phyloP scores from a whole-genome alignment of 768 basidiomycete genomes.

The Tulasnella sp. region DNA sequence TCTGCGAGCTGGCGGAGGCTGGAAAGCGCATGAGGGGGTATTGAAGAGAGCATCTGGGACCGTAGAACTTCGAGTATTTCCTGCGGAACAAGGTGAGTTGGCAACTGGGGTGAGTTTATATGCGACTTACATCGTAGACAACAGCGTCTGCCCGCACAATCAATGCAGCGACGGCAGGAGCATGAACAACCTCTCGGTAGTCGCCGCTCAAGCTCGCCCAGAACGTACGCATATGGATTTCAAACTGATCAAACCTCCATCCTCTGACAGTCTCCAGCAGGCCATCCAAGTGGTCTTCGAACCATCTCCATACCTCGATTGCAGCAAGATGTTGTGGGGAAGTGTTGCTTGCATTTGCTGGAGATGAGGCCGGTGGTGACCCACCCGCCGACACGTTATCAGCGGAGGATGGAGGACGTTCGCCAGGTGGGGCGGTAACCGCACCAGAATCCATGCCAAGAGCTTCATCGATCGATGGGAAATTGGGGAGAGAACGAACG shows the following conservation, averaged over 20 bases:
- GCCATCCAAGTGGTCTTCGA: constrained; percentile 79
- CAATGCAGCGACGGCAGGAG: constrained; percentile 73
- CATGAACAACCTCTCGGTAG: constrained; percentile 80
- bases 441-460: constrained; percentile 5
- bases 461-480: constrained; percentile 13
- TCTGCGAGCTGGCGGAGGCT: constrained; percentile 70
- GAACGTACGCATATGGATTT: constrained; percentile 73
- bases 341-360: constrained; percentile 31
- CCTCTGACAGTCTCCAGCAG: constrained; percentile 63
- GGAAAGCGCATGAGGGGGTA: constrained; percentile 51
- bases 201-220: constrained; percentile 63
- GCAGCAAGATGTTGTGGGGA: constrained; percentile 67
- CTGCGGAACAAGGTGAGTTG: constrained; percentile 34
- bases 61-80: constrained; percentile 80
- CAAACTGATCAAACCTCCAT: constrained; percentile 81
- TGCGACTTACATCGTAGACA: constrained; percentile 72
- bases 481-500: constrained; percentile 4
- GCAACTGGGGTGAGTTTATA: too few species aligned
- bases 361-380: neutral
- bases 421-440: too few species aligned
- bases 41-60: constrained; percentile 69
- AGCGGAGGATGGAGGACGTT: constrained; percentile 50
- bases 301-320: constrained; percentile 83
- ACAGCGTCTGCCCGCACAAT: constrained; percentile 87
- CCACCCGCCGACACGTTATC: constrained; percentile 27